These are phyloP conservation scores for Claviceps cyperi DNA, from an alignment of 2,329 filamentous ascomycete genomes.

Conservation along the genomic window DNA sequence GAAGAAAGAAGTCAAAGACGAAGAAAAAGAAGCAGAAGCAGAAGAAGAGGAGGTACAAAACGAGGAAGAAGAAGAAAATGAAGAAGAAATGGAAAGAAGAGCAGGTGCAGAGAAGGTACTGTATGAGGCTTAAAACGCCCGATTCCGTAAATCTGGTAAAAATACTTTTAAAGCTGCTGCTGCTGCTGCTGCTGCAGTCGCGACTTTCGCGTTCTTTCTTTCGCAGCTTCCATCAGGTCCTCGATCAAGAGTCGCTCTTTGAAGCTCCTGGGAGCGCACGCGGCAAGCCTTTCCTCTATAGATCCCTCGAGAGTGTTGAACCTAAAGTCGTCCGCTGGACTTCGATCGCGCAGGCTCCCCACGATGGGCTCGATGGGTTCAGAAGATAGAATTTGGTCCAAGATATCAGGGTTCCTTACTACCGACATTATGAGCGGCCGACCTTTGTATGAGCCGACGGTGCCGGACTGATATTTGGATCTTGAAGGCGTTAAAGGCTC, in stretches of 20 bases:
- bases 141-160: slow-evolving; percentile 4
- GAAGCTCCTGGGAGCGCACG: slow-evolving; percentile 31
- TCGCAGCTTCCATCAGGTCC: slow-evolving; percentile 22
- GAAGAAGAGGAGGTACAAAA: not conserved
- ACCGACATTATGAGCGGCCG: slow-evolving; percentile 37
- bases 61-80: slow-evolving; percentile 1
- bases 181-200: slow-evolving; percentile 8
- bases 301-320: slow-evolving; percentile 29
- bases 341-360: slow-evolving; percentile 37
- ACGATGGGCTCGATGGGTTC: slow-evolving; percentile 37
- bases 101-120: not conserved
- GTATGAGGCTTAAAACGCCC: not conserved
- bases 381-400: slow-evolving; percentile 32
- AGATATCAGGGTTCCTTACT: slow-evolving; percentile 32
- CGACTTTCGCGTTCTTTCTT: slow-evolving; percentile 8
- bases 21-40: too few species aligned
- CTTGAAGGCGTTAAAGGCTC: slow-evolving; percentile 19
- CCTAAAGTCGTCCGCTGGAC: slow-evolving; percentile 32
- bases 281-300: slow-evolving; percentile 21
- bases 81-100: not conserved
- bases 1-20: not conserved
- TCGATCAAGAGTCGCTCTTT: slow-evolving; percentile 35
- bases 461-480: slow-evolving; percentile 23
- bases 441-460: slow-evolving; percentile 40
- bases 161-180: not conserved